phyloP scores from a whole-genome alignment of 1,284 basidiomycete genomes.

The Sanghuangporus baumii region DNA sequence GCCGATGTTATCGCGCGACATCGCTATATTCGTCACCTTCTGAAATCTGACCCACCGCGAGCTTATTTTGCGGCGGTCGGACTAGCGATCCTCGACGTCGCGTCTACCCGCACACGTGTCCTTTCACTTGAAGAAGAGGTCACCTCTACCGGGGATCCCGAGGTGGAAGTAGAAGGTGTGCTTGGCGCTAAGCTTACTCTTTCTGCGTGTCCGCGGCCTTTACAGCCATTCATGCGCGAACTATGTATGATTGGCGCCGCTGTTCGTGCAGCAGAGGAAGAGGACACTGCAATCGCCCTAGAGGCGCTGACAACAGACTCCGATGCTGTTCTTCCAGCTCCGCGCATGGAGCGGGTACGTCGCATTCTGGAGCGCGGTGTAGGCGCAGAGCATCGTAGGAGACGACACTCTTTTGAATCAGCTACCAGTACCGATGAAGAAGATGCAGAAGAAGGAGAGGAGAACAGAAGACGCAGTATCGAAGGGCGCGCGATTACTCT shows the following conservation, averaged over 20 bases:
- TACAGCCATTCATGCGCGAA: constrained; percentile 66
- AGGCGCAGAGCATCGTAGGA: constrained; percentile 14
- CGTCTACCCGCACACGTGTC: constrained; percentile 30
- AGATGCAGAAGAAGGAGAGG: constrained; percentile 27
- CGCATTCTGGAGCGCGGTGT: constrained; percentile 45
- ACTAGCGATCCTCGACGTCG: constrained; percentile 65
- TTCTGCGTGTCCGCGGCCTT: constrained; percentile 47
- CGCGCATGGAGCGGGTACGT: constrained; percentile 58
- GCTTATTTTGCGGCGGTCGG: constrained; percentile 75
- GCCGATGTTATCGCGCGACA: constrained; percentile 57
- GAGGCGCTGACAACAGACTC: constrained; percentile 37
- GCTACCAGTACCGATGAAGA: constrained; percentile 40
- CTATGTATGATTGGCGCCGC: constrained; percentile 49
- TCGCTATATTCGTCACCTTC: constrained; percentile 45
- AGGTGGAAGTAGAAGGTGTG: constrained; percentile 29
- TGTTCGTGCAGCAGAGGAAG: constrained; percentile 46
- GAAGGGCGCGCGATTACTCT: constrained; percentile 61
- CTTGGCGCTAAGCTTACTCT: constrained; percentile 52
- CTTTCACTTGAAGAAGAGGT: neutral
- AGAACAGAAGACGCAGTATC: constrained; percentile 38
- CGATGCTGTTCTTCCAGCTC: constrained; percentile 33
- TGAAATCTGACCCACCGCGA: constrained; percentile 56
- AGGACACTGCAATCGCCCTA: constrained; percentile 54
- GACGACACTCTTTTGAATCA: constrained; percentile 3
- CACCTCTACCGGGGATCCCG: neutral